These are phyloP conservation scores for Dictyostelium capitatum DNA, from an alignment of 78 protist species.

Conservation along the genomic window DNA sequence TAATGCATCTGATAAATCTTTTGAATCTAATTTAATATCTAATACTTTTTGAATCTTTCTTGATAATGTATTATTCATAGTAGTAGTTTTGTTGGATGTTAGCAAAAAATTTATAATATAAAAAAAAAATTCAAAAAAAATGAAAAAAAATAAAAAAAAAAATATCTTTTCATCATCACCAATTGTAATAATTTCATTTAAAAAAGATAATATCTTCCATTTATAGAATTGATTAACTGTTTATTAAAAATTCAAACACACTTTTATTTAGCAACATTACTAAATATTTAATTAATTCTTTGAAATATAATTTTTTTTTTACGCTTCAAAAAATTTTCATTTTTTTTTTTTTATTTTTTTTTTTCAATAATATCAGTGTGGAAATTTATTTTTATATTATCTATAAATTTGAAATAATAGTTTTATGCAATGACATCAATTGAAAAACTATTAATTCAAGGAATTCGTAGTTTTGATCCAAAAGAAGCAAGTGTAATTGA, in stretches of 20 bases:
- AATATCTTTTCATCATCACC: too few relatives aligned
- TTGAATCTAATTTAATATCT: conserved; percentile 56
- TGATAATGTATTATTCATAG: conserved; percentile 62
- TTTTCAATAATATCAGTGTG: too few relatives aligned
- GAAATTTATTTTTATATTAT: too few relatives aligned
- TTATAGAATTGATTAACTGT: too few relatives aligned
- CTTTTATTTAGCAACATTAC: too few relatives aligned
- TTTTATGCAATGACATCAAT: conserved; percentile 89
- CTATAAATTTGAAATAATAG: too few relatives aligned
- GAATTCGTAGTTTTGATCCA: conserved; percentile 91
- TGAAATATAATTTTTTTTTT: neutral
- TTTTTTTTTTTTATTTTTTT: neutral
- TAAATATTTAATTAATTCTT: too few relatives aligned
- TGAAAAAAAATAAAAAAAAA: neutral
- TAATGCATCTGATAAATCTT: conserved; percentile 54
- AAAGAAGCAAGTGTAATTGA: conserved; percentile 70
- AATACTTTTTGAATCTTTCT: conserved; percentile 83
- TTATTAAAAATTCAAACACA: too few relatives aligned
- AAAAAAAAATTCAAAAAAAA: neutral
- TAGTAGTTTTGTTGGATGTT: too few relatives aligned
- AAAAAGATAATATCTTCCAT: too few relatives aligned
- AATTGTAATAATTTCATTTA: too few relatives aligned
- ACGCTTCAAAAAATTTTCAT: neutral
- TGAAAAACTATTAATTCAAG: conserved; percentile 88
- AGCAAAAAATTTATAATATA: neutral